Evolutionary conservation across 2,329 filamentous ascomycete genomes (phyloP).

Genomic region (Aspergillus cejpii): DNA sequence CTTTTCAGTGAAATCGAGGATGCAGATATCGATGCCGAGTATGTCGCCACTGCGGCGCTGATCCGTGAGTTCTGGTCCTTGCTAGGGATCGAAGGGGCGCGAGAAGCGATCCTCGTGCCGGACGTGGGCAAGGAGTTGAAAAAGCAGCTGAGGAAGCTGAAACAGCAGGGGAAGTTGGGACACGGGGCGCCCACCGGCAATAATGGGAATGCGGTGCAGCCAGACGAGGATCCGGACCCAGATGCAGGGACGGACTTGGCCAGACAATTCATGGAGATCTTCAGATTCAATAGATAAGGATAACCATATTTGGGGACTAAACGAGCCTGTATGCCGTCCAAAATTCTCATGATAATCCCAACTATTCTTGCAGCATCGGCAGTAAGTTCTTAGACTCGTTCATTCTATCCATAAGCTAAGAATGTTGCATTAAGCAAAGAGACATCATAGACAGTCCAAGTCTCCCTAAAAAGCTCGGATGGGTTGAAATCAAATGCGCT

Average conservation of each 20-base stretch:
- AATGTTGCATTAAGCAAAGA: too few relatives aligned
- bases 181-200: conserved; percentile 5
- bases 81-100: conserved; percentile 33
- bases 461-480: too few relatives aligned
- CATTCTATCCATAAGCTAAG: too few relatives aligned
- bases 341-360: too few relatives aligned
- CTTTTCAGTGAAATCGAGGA: conserved; percentile 29
- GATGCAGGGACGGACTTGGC: conserved; percentile 37
- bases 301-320: not conserved
- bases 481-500: too few relatives aligned
- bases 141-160: conserved; percentile 22
- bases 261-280: conserved; percentile 43
- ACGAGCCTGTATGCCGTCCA: not conserved
- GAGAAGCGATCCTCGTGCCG: conserved; percentile 39
- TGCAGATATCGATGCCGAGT: conserved; percentile 36
- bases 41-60: conserved; percentile 28
- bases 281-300: conserved; percentile 37
- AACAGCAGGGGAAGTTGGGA: conserved; percentile 11
- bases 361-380: too few relatives aligned
- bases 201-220: conserved; percentile 10
- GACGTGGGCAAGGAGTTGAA: conserved; percentile 37
- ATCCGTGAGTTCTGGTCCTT: conserved; percentile 40
- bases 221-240: conserved; percentile 30
- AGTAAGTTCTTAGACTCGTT: too few relatives aligned
- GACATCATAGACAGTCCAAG: too few relatives aligned